Percentiles rank a stretch among this genome's conserved stretches.
Conservation (phyloP, 2,329 filamentous ascomycete species). For the Neonectria magnoliae region DNA sequence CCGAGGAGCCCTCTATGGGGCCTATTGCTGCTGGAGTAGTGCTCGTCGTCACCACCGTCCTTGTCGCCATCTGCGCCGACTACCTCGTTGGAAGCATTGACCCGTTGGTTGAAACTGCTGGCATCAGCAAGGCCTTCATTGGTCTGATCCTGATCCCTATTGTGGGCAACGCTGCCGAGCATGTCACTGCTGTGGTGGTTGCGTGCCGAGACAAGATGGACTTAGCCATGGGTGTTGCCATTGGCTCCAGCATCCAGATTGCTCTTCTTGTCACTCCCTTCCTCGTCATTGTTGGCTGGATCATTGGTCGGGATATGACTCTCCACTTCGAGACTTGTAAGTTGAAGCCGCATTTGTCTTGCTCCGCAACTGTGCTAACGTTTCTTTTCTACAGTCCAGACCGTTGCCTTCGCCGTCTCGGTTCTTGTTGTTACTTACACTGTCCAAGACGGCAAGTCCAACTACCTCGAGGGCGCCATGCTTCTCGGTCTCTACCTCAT, state of each 20-base stretch:
- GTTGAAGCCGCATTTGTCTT: slow-evolving; percentile 20
- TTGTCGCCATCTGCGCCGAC: slow-evolving; percentile 79
- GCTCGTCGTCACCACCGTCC: slow-evolving; percentile 74
- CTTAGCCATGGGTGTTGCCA: slow-evolving; percentile 79
- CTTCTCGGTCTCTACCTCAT: slow-evolving; percentile 64
- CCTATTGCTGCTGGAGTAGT: slow-evolving; percentile 72
- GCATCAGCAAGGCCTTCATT: slow-evolving; percentile 84
- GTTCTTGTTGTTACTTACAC: slow-evolving; percentile 80
- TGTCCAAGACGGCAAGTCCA: slow-evolving; percentile 84
- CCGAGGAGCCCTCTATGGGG: slow-evolving; percentile 64
- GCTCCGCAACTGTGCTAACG: slow-evolving; percentile 27
- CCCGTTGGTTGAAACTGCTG: slow-evolving; percentile 72
- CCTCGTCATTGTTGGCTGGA: slow-evolving; percentile 83
- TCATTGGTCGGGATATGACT: slow-evolving; percentile 77
- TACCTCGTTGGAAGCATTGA: slow-evolving; percentile 83
- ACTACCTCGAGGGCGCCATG: slow-evolving; percentile 86
- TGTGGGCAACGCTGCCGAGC: slow-evolving; percentile 82
- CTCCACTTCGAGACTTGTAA: slow-evolving; percentile 77
- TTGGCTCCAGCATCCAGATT: slow-evolving; percentile 85
- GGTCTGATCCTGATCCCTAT: slow-evolving; percentile 83
- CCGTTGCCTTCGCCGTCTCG: slow-evolving; percentile 79
- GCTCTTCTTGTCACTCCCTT: slow-evolving; percentile 83
- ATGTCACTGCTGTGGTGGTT: slow-evolving; percentile 83
- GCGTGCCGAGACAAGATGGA: slow-evolving; percentile 82
- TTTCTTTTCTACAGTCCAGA: slow-evolving; percentile 64